Conservation (phyloP, 2,329 filamentous ascomycete species). For the Gremmenia infestans region DNA sequence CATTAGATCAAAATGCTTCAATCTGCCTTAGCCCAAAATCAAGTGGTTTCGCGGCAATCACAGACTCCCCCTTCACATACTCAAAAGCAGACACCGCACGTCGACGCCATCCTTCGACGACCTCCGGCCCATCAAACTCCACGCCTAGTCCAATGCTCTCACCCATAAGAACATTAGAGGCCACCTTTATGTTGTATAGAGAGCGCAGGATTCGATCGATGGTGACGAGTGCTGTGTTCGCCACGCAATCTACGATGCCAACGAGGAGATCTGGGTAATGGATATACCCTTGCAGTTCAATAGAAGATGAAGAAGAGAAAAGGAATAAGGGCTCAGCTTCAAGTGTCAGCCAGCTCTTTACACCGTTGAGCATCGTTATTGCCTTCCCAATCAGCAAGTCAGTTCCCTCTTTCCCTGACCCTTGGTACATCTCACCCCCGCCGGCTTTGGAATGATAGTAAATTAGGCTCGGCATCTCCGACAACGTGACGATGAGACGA, state of each 20-base stretch:
- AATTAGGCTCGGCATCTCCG: not conserved
- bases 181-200: not conserved
- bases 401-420: not conserved
- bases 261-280: not conserved
- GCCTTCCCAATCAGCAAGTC: not conserved
- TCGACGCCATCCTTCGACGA: not conserved
- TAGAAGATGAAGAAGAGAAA: not conserved
- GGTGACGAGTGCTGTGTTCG: not conserved
- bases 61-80: not conserved
- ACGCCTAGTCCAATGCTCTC: not conserved
- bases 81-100: conserved; percentile 1
- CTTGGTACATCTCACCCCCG: not conserved
- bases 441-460: not conserved
- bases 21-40: conserved; percentile 1
- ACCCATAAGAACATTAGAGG: not conserved
- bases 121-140: not conserved
- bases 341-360: not conserved
- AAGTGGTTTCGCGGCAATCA: conserved; percentile 2
- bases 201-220: conserved; percentile 1
- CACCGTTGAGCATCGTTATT: not conserved
- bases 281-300: not conserved
- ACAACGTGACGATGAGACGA: not conserved
- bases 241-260: not conserved
- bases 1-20: not conserved
- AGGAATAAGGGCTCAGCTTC: not conserved